Conservation (phyloP, 1,284 basidiomycete genomes). For the Melampsora americana region DNA sequence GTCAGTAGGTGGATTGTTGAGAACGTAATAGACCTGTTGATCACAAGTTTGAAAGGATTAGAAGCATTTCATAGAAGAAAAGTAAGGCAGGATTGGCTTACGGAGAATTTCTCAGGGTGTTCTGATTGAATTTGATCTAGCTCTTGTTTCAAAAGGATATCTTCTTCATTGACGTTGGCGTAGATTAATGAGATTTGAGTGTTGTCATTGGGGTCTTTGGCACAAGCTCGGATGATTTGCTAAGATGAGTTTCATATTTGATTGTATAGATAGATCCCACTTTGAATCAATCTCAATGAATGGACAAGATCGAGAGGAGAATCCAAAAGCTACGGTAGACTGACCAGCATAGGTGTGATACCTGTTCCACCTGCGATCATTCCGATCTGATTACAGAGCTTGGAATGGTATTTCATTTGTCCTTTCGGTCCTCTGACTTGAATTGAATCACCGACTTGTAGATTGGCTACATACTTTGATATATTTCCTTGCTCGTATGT, state of each 20-base stretch:
- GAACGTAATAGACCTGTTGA: slow-evolving; percentile 65
- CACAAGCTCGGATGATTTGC: slow-evolving; percentile 85
- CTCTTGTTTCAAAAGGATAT: slow-evolving; percentile 72
- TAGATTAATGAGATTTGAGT: slow-evolving; percentile 91
- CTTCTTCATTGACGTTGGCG: slow-evolving; percentile 70
- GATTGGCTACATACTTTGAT: slow-evolving; percentile 73
- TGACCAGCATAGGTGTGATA: slow-evolving; percentile 86
- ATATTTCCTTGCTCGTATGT: slow-evolving; percentile 96
- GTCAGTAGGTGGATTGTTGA: slow-evolving; percentile 81
- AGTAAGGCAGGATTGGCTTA: slow-evolving; percentile 53
- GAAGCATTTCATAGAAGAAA: too few relatives aligned
- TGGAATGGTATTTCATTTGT: slow-evolving; percentile 63
- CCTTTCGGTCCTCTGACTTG: slow-evolving; percentile 94
- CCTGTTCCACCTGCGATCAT: slow-evolving; percentile 95
- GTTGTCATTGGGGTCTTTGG: slow-evolving; percentile 78
- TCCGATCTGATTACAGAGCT: slow-evolving; percentile 71
- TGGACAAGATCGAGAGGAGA: not conserved
- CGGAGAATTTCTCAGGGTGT: slow-evolving; percentile 70
- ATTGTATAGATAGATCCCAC: not conserved
- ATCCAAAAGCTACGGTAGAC: slow-evolving; percentile 3
- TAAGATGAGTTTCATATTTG: slow-evolving; percentile 3
- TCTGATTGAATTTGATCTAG: slow-evolving; percentile 71
- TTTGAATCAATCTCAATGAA: slow-evolving; percentile 39
- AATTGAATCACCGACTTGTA: slow-evolving; percentile 79
- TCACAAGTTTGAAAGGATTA: not conserved